A percentile compares a stretch with the other conserved stretches of the same genome.
Evolutionary conservation across 495 filamentous ascomycete species (phyloP).

Genomic region (Elaphomyces granulatus): DNA sequence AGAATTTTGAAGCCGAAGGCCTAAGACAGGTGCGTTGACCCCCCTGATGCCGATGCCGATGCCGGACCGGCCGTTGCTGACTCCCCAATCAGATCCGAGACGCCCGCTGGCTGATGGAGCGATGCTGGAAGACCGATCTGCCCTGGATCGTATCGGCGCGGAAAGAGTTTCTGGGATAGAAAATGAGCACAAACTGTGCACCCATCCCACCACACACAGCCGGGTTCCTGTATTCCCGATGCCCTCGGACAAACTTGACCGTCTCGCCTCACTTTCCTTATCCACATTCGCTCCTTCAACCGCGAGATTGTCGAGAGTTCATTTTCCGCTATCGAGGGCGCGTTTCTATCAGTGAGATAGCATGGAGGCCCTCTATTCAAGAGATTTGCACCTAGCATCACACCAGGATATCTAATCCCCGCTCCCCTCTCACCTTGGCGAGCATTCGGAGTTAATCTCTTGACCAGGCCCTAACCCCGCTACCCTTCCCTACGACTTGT

Average conservation of each 20-base stretch:
- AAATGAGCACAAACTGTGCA: background rate
- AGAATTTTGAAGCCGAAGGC: conserved; percentile 56
- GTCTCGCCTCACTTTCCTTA: no score
- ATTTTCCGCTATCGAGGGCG: background rate
- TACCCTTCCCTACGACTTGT: no score
- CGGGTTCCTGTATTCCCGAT: background rate
- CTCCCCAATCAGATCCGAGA: conserved; percentile 23
- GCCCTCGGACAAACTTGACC: no score
- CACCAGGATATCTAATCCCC: no score
- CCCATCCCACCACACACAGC: background rate
- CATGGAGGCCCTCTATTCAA: no score
- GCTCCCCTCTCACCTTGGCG: no score
- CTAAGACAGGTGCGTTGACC: conserved; percentile 49
- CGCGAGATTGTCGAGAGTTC: no score
- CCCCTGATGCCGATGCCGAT: background rate
- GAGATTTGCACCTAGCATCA: no score
- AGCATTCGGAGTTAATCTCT: no score
- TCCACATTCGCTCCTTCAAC: no score
- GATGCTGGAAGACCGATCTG: conserved; percentile 28
- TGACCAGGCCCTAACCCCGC: no score
- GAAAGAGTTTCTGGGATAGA: conserved; percentile 31
- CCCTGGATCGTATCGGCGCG: conserved; percentile 30
- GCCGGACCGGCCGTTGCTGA: background rate
- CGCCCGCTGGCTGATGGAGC: conserved; percentile 31
- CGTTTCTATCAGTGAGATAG: background rate